A percentile compares a stretch with the other conserved stretches of the same genome.
Conservation (phyloP, 805 yeast genomes). For the Schwanniomyces vanrijiae region DNA sequence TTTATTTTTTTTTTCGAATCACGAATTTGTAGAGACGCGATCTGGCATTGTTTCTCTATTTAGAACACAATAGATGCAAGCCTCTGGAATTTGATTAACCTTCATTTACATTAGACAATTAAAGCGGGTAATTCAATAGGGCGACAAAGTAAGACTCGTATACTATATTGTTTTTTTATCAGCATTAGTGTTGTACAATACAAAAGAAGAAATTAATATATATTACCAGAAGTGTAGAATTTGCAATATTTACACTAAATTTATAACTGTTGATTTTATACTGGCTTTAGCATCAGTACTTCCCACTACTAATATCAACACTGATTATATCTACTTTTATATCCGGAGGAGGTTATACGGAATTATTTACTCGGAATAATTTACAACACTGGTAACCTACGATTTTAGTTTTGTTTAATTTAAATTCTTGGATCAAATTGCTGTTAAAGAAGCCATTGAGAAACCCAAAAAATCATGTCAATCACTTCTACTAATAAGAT, state of each 20-base stretch:
- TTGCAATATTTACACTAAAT: background rate
- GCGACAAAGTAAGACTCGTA: background rate
- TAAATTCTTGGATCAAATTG: background rate
- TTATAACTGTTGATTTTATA: background rate
- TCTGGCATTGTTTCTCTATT: background rate
- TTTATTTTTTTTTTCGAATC: no score
- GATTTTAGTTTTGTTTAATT: no score
- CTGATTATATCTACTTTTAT: background rate
- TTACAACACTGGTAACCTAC: no score
- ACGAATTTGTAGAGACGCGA: background rate
- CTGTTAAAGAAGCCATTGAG: background rate
- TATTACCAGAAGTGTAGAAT: background rate
- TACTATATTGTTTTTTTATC: background rate
- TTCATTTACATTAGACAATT: background rate
- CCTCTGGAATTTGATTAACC: background rate
- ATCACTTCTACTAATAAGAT: conserved; percentile 6
- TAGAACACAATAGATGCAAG: background rate
- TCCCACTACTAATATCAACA: background rate
- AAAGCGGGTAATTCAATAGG: background rate
- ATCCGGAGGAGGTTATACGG: background rate
- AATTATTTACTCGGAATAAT: no score
- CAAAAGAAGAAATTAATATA: background rate
- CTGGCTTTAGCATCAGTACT: background rate
- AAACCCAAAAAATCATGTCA: conserved; percentile 5
- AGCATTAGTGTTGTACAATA: background rate